phyloP scores from a whole-genome alignment of 2,329 filamentous ascomycete species.

The Xylaria digitata region DNA sequence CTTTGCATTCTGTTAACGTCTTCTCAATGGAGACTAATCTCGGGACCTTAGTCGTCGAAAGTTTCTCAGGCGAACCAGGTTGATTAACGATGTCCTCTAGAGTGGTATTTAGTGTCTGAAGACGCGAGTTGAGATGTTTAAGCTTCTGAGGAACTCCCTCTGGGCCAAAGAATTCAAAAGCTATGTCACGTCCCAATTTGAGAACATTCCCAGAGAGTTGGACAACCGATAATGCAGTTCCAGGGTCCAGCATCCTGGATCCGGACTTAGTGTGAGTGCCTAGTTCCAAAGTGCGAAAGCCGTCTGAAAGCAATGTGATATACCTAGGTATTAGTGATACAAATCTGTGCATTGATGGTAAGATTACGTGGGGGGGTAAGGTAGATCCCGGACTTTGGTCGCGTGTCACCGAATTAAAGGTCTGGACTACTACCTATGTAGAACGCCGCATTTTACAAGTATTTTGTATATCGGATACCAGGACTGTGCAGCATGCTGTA shows the following conservation, averaged over 20 bases:
- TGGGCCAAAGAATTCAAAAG: slow-evolving; percentile 39
- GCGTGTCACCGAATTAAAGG: slow-evolving; percentile 15
- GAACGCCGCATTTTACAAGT: not conserved
- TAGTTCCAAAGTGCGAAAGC: slow-evolving; percentile 27
- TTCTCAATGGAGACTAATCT: slow-evolving; percentile 36
- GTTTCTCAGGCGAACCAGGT: slow-evolving; percentile 26
- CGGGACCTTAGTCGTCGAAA: slow-evolving; percentile 31
- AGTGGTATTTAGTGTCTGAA: slow-evolving; percentile 37
- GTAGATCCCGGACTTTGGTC: slow-evolving; percentile 4
- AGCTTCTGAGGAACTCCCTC: slow-evolving; percentile 40
- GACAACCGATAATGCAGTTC: slow-evolving; percentile 41
- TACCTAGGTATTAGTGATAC: slow-evolving; percentile 2
- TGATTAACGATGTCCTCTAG: slow-evolving; percentile 36
- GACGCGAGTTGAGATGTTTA: slow-evolving; percentile 40
- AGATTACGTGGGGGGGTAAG: slow-evolving; percentile 23
- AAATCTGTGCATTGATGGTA: slow-evolving; percentile 6
- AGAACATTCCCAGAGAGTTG: slow-evolving; percentile 42
- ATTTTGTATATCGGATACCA: not conserved
- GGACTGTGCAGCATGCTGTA: slow-evolving; percentile 1
- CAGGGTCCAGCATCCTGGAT: slow-evolving; percentile 41
- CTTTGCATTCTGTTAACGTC: slow-evolving; percentile 43
- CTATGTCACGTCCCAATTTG: slow-evolving; percentile 40
- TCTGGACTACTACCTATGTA: too few species aligned
- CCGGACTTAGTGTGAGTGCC: not conserved
- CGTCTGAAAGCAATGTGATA: slow-evolving; percentile 30